Evolutionary conservation across 2,329 filamentous ascomycete species (phyloP), one percentile per base, ranked within the genome.

Genomic region (Cadophora sp.): DNA sequence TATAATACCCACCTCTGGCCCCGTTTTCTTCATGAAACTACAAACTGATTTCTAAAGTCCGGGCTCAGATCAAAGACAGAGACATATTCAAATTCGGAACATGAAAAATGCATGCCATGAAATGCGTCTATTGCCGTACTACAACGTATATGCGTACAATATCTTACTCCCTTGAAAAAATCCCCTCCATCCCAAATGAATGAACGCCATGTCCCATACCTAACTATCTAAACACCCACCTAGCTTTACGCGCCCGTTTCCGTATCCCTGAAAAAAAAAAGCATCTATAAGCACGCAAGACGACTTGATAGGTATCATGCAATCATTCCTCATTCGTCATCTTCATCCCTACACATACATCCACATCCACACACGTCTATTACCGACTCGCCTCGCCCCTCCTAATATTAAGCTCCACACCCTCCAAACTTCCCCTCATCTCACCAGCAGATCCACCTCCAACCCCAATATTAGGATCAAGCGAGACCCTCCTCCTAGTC

Each of bases 401-500:
- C 18, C 43, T 45, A 18, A 45, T 45, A 51, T 51, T 18, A 47
- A 36, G 22, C 39, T 43, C 55, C n/a, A 22, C n/a, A 39, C 59
- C 41, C 20, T 48, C 59, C 43, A 61, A 36, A 33, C 59, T 30
- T 24, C 24, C 50, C 18, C 50, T 36, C 43, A 1, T 4, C 2
- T 14, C 16, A 43, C 59, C 43, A 27, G 36, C 45, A 41, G 22
- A 7, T 36, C 50, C 50, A 22, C 22, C 30, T 36, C 50, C 50
- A 22, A 27, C 30, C 2, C 56, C 43, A 39, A 45, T 18, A 20
- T 56, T 53, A 16, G 22, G 30, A 60, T 73, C 72, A 13, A 68
- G 64, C 1, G 66, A 70, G 27, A 71, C 66, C 45, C 67, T 73
- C 20, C 70, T 68, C 58, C 67, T 65, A 53, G 66, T 71, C 58